Evolutionary conservation across 768 basidiomycete species (phyloP), one percentile per base, ranked within the genome.

Genomic region (Xerocomellus amylosporus): DNA sequence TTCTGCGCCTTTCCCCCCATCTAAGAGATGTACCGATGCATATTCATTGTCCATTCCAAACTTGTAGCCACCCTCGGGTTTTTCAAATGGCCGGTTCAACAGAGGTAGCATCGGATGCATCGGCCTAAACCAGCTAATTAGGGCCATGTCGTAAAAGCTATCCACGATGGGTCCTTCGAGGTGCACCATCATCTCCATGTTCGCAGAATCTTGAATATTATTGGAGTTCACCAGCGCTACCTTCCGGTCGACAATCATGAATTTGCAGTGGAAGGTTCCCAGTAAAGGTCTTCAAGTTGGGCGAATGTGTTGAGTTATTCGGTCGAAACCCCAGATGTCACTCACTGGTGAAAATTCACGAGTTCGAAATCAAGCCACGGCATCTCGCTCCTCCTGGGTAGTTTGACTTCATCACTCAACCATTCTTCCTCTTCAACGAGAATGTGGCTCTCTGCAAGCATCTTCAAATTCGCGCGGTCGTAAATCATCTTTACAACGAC

Each of bases 241-340:
- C 60, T 80, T 82, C n/a, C 85, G 75, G 64, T 89, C 87, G 2
- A 87, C 81, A 40, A 88, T 73, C 71, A 87, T 74, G 62, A 81
- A 87, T 63, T 88, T 88, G 43, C 82, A 79, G 59, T 89, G 87
- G 67, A 87, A 88, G 0, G 86, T 88, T 13, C 86, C 85, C 3
- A 84, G 66, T 20, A 84, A 56, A 4, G 81, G 80, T 36, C 77
- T 72, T n/a, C n/a, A n/a, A n/a, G n/a, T n/a, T 54, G 64, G 56
- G 34, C 12, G 31, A 36, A 48, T 15, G 33, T 24, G 10, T 19
- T 40, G 9, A 48, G 22, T 33, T 8, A 39, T 34, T 30, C 13
- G 37, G 8, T 42, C 26, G 13, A 54, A 13, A 10, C n/a, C 4
- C 14, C 36, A 36, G 5, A 34, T 30, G 24, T 39, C 30, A 59